Conservation (phyloP, 345 rosid species). For the Odontarrhena argentea region DNA sequence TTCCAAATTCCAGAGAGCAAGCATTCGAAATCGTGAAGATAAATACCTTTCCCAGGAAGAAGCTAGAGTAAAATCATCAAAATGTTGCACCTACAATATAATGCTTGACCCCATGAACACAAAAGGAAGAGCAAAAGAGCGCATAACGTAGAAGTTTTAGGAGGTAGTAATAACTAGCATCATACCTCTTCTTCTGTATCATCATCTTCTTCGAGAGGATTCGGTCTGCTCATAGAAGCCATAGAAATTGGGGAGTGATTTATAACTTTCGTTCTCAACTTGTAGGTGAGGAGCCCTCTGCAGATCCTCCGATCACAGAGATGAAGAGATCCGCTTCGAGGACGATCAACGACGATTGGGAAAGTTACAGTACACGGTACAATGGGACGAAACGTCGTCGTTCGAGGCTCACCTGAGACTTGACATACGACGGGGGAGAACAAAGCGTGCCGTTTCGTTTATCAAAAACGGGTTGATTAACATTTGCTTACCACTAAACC, state of each 20-base stretch:
- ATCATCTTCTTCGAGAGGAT: constrained; percentile 53
- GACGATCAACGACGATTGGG: constrained; percentile 19
- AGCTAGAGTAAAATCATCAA: constrained; percentile 95
- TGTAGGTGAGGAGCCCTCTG: constrained; percentile 18
- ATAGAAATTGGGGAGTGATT: constrained; percentile 33
- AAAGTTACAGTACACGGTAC: constrained; percentile 11
- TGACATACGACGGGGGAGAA: constrained; percentile 7
- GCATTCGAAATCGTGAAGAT: constrained; percentile 28
- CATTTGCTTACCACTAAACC: no score
- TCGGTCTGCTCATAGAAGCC: constrained; percentile 64
- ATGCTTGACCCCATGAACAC: constrained; percentile 24
- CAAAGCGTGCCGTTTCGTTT: constrained; percentile 39
- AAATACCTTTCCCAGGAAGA: constrained; percentile 95
- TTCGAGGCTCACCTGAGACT: background rate
- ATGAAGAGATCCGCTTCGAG: constrained; percentile 37
- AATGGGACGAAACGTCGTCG: constrained; percentile 15
- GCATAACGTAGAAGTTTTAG: background rate
- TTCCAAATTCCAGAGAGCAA: constrained; percentile 6
- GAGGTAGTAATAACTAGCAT: background rate
- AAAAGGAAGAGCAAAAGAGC: constrained; percentile 12
- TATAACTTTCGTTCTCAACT: background rate
- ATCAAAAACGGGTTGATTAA: constrained; percentile 5
- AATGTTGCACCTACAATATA: constrained; percentile 71
- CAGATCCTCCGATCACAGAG: constrained; percentile 41
- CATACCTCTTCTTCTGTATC: constrained; percentile 52